These are phyloP conservation scores for Protea cynaroides DNA, from an alignment of 164 flowering plant genomes.

Conservation along the genomic window DNA sequence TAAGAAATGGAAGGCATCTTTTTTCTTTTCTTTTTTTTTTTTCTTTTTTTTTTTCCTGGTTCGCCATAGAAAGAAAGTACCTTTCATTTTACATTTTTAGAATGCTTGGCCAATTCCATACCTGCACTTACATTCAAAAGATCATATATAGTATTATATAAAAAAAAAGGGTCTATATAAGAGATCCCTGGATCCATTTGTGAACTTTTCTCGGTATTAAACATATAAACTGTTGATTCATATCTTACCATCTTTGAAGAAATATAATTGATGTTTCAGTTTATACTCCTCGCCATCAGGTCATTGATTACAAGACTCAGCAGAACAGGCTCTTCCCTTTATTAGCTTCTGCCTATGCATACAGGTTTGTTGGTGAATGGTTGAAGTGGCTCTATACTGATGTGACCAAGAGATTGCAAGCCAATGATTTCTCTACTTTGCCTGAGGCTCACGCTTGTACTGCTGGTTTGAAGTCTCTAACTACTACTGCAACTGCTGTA, in stretches of 20 bases:
- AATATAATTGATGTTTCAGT: neutral
- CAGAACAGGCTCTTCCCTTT: slow-evolving; percentile 94
- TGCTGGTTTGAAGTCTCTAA: slow-evolving; percentile 98
- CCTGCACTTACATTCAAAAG: neutral
- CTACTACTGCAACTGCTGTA: slow-evolving; percentile 91
- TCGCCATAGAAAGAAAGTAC: too few species aligned
- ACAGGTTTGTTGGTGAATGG: slow-evolving; percentile 96
- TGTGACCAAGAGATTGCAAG: slow-evolving; percentile 78
- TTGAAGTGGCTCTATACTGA: slow-evolving; percentile 88
- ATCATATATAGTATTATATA: neutral
- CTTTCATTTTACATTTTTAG: neutral
- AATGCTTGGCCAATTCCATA: neutral
- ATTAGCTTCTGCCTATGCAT: slow-evolving; percentile 97
- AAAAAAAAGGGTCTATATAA: neutral
- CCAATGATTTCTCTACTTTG: slow-evolving; percentile 85
- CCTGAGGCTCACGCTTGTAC: slow-evolving; percentile 99
- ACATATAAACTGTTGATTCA: too few species aligned
- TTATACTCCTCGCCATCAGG: slow-evolving; percentile 36
- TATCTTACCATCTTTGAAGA: neutral
- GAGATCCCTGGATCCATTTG: neutral
- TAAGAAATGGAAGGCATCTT: neutral
- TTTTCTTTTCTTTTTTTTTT: too few species aligned
- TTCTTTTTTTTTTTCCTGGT: too few species aligned
- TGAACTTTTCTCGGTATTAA: too few species aligned
- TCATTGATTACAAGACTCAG: slow-evolving; percentile 97